phyloP scores from a whole-genome alignment of 306 rosid genomes.

The Castanea sativa region DNA sequence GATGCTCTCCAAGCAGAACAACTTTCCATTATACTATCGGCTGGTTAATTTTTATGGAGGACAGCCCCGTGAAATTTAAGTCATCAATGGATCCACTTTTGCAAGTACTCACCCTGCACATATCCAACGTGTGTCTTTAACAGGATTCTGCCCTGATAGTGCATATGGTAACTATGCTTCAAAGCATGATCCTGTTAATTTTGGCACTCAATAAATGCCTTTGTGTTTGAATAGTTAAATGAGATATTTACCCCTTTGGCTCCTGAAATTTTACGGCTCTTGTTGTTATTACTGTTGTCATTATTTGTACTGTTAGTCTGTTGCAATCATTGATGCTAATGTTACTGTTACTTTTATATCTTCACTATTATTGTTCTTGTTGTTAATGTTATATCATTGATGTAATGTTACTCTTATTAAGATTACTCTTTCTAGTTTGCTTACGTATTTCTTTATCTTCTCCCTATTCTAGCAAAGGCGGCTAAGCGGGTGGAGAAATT shows the following conservation, averaged over 20 bases:
- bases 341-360: not conserved
- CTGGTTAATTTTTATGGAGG: conserved; percentile 92
- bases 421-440: no score
- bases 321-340: not conserved
- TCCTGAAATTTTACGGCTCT: no score
- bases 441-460: no score
- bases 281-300: no score
- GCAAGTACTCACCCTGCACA: conserved; percentile 48
- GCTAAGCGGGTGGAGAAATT: no score
- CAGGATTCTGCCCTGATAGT: not conserved
- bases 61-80: conserved; percentile 84
- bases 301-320: not conserved
- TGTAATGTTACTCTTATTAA: no score
- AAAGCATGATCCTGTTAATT: not conserved
- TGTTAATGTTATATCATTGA: no score
- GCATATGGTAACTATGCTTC: not conserved
- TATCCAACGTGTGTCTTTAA: not conserved
- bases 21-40: conserved; percentile 90
- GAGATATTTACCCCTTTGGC: no score
- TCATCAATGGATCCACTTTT: conserved; percentile 96
- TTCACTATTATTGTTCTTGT: not conserved
- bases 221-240: no score
- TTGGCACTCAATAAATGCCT: not conserved
- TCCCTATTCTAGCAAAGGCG: no score
- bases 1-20: conserved; percentile 90